A percentile compares a stretch with the other conserved stretches of the same genome.
phyloP scores from a whole-genome alignment of 1,284 basidiomycete genomes.

The Ganoderma boninense region DNA sequence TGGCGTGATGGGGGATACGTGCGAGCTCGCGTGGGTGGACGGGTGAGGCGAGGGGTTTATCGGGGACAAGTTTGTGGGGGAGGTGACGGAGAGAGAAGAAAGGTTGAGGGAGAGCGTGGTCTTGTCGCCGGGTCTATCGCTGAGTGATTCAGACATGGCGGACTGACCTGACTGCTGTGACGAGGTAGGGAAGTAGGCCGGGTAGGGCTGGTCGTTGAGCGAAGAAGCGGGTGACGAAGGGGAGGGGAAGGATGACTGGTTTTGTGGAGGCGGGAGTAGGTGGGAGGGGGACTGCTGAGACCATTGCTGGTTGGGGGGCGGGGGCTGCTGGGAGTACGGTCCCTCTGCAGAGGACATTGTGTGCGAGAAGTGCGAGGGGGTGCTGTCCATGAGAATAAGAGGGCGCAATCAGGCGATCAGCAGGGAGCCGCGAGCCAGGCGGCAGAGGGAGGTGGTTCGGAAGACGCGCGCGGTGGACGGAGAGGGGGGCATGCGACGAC shows the following conservation, averaged over 20 bases:
- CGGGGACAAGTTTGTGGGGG: conserved; percentile 68
- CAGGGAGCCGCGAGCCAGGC: conserved; percentile 31
- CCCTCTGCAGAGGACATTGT: conserved; percentile 43
- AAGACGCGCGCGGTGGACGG: conserved; percentile 1
- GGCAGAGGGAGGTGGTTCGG: conserved; percentile 8
- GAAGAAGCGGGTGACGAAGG: conserved; percentile 47
- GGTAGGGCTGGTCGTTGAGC: conserved; percentile 43
- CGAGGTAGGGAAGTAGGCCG: conserved; percentile 38
- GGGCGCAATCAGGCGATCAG: conserved; percentile 33
- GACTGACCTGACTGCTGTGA: conserved; percentile 41
- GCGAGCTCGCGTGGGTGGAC: conserved; percentile 43
- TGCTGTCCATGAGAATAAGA: conserved; percentile 31
- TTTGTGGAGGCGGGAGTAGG: conserved; percentile 44
- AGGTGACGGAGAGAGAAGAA: conserved; percentile 67
- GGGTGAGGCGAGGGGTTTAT: conserved; percentile 57
- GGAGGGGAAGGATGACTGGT: conserved; percentile 45
- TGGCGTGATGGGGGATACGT: conserved; percentile 64
- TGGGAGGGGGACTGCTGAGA: conserved; percentile 40
- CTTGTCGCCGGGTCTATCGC: conserved; percentile 41
- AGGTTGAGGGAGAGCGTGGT: conserved; percentile 69
- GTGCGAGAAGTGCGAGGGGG: conserved; percentile 39
- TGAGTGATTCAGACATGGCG: conserved; percentile 33
- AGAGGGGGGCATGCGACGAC: conserved; percentile 14
- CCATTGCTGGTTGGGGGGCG: conserved; percentile 39
- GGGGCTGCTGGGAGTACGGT: conserved; percentile 43